Evolutionary conservation across 1,139 yeast genomes (phyloP).

Genomic region (Pichia sp.): DNA sequence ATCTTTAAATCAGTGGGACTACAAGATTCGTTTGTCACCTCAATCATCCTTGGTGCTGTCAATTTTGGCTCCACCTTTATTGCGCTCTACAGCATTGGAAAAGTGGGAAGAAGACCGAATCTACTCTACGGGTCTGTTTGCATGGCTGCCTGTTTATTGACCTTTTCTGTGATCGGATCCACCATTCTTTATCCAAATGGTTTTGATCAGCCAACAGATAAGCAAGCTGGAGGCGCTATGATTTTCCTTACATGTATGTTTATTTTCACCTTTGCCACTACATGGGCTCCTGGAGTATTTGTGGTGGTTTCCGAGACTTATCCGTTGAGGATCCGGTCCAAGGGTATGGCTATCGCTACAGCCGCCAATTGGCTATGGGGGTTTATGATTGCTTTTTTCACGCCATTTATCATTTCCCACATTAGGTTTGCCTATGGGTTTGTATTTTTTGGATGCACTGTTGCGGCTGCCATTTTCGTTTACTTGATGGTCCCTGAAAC

Average conservation of each 20-base stretch:
- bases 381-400: slow-evolving; percentile 68
- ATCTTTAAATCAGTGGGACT: slow-evolving; percentile 73
- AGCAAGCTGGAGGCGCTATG: slow-evolving; percentile 65
- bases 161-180: slow-evolving; percentile 67
- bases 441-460: slow-evolving; percentile 66
- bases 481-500: slow-evolving; percentile 45
- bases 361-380: slow-evolving; percentile 81
- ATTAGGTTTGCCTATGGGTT: slow-evolving; percentile 61
- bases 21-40: slow-evolving; percentile 65
- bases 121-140: slow-evolving; percentile 57
- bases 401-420: slow-evolving; percentile 59
- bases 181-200: slow-evolving; percentile 57
- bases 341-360: slow-evolving; percentile 70
- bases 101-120: slow-evolving; percentile 63
- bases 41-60: slow-evolving; percentile 72
- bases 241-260: slow-evolving; percentile 72
- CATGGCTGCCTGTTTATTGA: slow-evolving; percentile 61
- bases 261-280: slow-evolving; percentile 75
- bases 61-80: slow-evolving; percentile 71
- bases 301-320: slow-evolving; percentile 74
- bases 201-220: slow-evolving; percentile 30
- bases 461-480: slow-evolving; percentile 55
- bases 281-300: slow-evolving; percentile 87
- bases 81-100: slow-evolving; percentile 62
- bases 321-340: slow-evolving; percentile 73